phyloP scores from a whole-genome alignment of 805 yeast genomes.

The Phaffomyces antillensis region DNA sequence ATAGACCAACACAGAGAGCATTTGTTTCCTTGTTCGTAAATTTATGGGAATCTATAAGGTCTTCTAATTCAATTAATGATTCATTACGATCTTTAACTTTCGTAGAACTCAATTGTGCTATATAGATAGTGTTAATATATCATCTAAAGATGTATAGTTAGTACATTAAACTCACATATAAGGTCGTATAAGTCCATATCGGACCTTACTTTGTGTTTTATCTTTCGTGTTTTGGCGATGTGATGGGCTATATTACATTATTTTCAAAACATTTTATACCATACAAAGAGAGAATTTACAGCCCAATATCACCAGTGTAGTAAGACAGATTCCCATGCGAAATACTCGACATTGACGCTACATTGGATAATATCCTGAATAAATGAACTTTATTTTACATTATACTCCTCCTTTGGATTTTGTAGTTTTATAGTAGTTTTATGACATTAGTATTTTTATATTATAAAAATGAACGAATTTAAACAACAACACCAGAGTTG shows the following conservation, averaged over 20 bases:
- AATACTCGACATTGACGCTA: neutral
- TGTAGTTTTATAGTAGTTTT: conserved; percentile 14
- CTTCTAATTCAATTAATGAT: conserved; percentile 36
- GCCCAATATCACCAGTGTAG: too few relatives aligned
- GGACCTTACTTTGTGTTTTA: neutral
- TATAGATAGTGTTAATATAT: conserved; percentile 3
- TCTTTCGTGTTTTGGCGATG: neutral
- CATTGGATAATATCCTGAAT: neutral
- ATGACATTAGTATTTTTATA: conserved; percentile 24
- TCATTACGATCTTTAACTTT: conserved; percentile 50
- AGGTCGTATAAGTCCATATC: conserved; percentile 2
- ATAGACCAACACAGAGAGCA: conserved; percentile 21
- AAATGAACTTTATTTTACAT: conserved; percentile 19
- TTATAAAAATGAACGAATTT: conserved; percentile 46
- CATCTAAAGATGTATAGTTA: neutral
- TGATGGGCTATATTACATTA: too few relatives aligned
- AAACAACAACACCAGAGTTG: conserved; percentile 99
- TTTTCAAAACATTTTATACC: too few relatives aligned
- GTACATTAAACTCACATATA: conserved; percentile 1
- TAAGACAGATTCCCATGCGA: too few relatives aligned
- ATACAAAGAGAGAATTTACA: too few relatives aligned
- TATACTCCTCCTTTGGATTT: conserved; percentile 17
- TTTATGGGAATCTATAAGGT: conserved; percentile 16
- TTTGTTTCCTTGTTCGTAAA: conserved; percentile 20
- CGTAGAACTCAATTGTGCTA: conserved; percentile 34